Conservation (phyloP, 106 monocot species). For the Allium fistulosum region DNA sequence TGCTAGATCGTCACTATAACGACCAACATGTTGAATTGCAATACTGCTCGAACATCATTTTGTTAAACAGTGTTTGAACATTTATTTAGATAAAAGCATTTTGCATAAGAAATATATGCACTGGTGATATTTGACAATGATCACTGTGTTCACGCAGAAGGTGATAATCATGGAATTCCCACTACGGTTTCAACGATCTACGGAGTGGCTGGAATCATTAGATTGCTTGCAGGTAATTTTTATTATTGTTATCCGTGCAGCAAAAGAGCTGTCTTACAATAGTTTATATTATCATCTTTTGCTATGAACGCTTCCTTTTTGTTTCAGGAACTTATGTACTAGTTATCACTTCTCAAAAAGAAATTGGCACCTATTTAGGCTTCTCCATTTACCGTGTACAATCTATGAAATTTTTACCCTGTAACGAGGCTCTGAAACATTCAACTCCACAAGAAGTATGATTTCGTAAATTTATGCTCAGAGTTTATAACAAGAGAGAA, state of each 20-base stretch:
- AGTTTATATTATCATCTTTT: background rate
- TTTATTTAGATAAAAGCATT: no score
- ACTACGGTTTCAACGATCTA: slow-evolving; percentile 50
- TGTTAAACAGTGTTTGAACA: no score
- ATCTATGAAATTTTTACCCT: slow-evolving; percentile 74
- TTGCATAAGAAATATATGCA: no score
- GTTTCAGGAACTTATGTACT: slow-evolving; percentile 72
- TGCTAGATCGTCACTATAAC: no score
- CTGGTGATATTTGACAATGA: background rate
- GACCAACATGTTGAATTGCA: no score
- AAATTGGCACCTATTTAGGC: slow-evolving; percentile 53
- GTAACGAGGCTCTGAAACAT: slow-evolving; percentile 52
- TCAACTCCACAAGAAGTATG: slow-evolving; percentile 73
- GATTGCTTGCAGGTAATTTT: slow-evolving; percentile 63
- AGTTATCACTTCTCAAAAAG: slow-evolving; percentile 74
- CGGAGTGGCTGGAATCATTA: slow-evolving; percentile 72
- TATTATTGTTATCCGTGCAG: background rate
- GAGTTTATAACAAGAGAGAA: slow-evolving; percentile 1
- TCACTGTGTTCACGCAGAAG: slow-evolving; percentile 26
- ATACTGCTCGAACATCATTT: no score
- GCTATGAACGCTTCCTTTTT: slow-evolving; percentile 2
- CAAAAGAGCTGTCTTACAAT: no score
- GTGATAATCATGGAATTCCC: slow-evolving; percentile 25
- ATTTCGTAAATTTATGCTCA: background rate
- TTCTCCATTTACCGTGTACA: slow-evolving; percentile 49